Conservation (phyloP, 108 stramenopile genomes). For the Fistulifera pelliculosa region DNA sequence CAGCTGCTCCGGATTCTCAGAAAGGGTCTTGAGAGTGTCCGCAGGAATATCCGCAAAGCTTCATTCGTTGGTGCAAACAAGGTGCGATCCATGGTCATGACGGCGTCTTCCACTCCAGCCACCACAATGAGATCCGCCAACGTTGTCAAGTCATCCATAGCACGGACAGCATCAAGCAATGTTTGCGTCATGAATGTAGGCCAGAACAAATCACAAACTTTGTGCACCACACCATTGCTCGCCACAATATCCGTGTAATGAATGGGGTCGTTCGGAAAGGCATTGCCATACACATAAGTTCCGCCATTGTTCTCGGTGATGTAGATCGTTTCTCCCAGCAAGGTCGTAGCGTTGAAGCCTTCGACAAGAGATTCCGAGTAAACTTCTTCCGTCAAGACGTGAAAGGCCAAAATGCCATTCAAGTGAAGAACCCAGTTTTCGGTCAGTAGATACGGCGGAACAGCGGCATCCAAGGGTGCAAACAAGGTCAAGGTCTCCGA, state of each 20-base stretch:
- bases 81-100: background rate
- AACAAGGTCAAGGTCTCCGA: too few relatives aligned
- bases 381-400: constrained; percentile 9
- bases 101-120: constrained; percentile 1
- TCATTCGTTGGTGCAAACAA: constrained; percentile 12
- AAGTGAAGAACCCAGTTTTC: background rate
- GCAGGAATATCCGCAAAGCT: background rate
- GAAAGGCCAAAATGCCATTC: constrained; percentile 7
- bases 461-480: too few relatives aligned
- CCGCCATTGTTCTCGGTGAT: too few relatives aligned
- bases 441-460: too few relatives aligned
- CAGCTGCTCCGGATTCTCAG: background rate
- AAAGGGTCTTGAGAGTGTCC: background rate
- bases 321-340: too few relatives aligned
- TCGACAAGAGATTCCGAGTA: background rate
- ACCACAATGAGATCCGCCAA: constrained; percentile 1
- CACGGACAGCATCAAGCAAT: background rate
- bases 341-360: background rate
- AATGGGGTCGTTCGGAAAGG: background rate
- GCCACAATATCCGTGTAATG: constrained; percentile 13
- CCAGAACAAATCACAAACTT: constrained; percentile 19
- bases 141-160: background rate
- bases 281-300: background rate
- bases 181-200: constrained; percentile 7
- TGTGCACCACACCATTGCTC: constrained; percentile 26